Evolutionary conservation across 2,329 filamentous ascomycete species (phyloP), one percentile per base, ranked within the genome.

Genomic region (Botrytis byssoidea): DNA sequence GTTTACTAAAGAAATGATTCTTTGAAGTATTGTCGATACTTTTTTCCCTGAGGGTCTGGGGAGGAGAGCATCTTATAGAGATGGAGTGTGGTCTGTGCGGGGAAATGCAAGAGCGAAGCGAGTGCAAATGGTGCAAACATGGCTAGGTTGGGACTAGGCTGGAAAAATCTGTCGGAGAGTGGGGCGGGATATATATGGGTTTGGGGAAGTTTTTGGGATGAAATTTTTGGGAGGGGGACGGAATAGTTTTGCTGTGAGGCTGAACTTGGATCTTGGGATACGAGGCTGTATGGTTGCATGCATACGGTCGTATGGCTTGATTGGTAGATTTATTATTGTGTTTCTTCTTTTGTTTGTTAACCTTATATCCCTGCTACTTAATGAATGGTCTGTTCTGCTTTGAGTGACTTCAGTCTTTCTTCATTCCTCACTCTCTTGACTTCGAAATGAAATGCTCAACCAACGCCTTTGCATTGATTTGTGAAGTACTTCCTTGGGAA

Each of bases 1-100:
- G 90, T 93, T 88, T 91, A 95, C 94, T 97, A 94, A 95, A 97
- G 92, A 97, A 97, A 93, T 71, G 69, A 71, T 71, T 71, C 69
- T 71, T 64, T 71, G 69, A 70, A 67, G 37, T 64, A 42, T 42
- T 64, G 61, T 63, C 60, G 60, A 63, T 63, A 42, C 12, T 42
- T 63, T 63, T 63, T 63, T 42, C 35, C 60, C 60, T 63, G 35
- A 63, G 60, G 60, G 60, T 63, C 60, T 63, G 60, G 60, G 60
- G 60, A 40, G 16, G 14, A n/a, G 3, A 8, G 14, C 1, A 42
- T 0, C 40, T 16, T 63, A 63, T 63, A 63, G 35, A 9, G 7
- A 22, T 18, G 18, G 6, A 3, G 3, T 0, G 14, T 40, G 60
- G 35, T 42, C 35, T n/a, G 60, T 63, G 60, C 60, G 14, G 0